phyloP scores from a whole-genome alignment of 2,329 filamentous ascomycete species.

The Thelonectria olida region DNA sequence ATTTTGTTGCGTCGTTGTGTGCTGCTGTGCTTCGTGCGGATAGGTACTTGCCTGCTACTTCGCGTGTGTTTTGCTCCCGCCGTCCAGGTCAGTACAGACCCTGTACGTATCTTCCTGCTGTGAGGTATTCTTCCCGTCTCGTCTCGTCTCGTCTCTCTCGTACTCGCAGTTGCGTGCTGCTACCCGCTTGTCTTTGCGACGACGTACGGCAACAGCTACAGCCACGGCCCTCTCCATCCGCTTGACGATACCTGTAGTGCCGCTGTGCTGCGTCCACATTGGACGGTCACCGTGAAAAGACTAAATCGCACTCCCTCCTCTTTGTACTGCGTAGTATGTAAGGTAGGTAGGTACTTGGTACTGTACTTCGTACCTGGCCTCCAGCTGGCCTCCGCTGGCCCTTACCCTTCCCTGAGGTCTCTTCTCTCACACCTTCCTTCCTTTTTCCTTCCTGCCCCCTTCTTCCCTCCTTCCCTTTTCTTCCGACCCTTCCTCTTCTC shows the following conservation, averaged over 20 bases:
- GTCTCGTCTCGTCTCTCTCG: constrained; percentile 15
- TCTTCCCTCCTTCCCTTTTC: constrained; percentile 38
- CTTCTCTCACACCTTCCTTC: constrained; percentile 31
- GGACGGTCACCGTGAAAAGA: constrained; percentile 27
- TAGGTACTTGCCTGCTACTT: constrained; percentile 32
- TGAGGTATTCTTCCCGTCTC: background rate
- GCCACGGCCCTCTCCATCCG: constrained; percentile 21
- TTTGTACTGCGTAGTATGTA: too few relatives aligned
- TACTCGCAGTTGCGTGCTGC: constrained; percentile 25
- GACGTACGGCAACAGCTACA: constrained; percentile 18
- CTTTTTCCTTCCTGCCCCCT: constrained; percentile 38
- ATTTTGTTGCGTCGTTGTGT: constrained; percentile 17
- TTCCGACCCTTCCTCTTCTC: constrained; percentile 42
- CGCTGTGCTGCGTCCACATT: constrained; percentile 14
- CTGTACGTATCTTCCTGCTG: constrained; percentile 1
- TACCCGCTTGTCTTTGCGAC: constrained; percentile 20
- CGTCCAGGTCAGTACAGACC: background rate
- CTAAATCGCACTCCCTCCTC: constrained; percentile 37
- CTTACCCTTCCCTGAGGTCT: constrained; percentile 36
- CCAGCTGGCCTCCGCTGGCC: constrained; percentile 36
- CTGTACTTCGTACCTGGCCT: constrained; percentile 37
- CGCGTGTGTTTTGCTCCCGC: background rate
- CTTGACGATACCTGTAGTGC: constrained; percentile 15
- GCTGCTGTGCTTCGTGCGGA: background rate
- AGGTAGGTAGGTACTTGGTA: too few relatives aligned